These are phyloP conservation scores for Prosopis cineraria DNA, from an alignment of 306 rosid species.

Conservation along the genomic window DNA sequence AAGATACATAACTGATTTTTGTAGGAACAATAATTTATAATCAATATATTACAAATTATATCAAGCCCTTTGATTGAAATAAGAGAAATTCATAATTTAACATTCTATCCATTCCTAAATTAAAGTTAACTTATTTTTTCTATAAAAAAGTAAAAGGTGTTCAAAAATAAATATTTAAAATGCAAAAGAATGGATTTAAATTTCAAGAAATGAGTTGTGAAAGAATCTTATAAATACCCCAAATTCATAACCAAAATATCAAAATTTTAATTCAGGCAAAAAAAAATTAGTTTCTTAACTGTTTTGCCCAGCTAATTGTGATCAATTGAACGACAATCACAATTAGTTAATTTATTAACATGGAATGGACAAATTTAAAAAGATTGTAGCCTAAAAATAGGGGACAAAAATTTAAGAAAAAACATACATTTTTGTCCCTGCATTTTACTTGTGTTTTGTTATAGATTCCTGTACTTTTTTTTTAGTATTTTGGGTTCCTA, in stretches of 20 bases:
- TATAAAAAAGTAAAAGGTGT: not conserved
- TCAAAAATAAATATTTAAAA: no score
- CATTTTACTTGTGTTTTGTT: no score
- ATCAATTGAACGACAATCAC: not conserved
- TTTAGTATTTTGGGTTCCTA: no score
- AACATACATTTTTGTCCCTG: no score
- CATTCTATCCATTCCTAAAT: not conserved
- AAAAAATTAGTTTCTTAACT: not conserved
- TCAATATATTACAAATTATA: not conserved
- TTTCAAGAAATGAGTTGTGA: not conserved
- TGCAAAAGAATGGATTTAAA: not conserved
- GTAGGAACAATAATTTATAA: no score
- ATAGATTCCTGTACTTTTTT: no score
- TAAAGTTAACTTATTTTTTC: not conserved
- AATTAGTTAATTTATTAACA: not conserved
- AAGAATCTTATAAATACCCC: not conserved
- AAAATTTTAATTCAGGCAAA: not conserved
- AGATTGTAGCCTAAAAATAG: not conserved
- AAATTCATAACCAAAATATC: not conserved
- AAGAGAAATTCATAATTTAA: not conserved
- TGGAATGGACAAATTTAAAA: not conserved
- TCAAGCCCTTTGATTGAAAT: not conserved
- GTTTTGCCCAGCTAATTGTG: not conserved
- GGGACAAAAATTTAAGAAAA: no score
- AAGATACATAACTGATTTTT: not conserved